These are phyloP conservation scores for Xylaria sp. DNA, from an alignment of 2,329 filamentous ascomycete species.

Conservation along the genomic window DNA sequence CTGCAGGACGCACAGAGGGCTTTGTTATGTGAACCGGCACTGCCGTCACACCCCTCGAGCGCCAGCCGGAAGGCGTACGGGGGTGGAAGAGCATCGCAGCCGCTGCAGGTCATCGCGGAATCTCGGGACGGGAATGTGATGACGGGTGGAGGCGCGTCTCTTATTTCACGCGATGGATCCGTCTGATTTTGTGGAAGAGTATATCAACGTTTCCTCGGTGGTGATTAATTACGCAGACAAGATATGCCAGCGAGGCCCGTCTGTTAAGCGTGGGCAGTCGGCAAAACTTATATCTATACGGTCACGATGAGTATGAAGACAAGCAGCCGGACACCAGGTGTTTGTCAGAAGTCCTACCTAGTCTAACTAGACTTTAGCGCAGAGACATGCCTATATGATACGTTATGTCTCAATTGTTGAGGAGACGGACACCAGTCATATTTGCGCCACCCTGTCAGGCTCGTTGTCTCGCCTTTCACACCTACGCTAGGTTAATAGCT, in stretches of 20 bases:
- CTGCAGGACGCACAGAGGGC: constrained; percentile 29
- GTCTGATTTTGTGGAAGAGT: background rate
- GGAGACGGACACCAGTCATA: background rate
- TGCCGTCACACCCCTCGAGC: constrained; percentile 17
- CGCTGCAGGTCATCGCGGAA: constrained; percentile 31
- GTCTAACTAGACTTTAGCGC: constrained; percentile 1
- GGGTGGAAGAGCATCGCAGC: constrained; percentile 34
- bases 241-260: background rate
- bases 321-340: too few species aligned
- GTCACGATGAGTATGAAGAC: background rate
- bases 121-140: background rate
- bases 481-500: background rate
- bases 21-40: constrained; percentile 24
- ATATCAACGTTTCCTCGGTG: background rate
- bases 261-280: background rate
- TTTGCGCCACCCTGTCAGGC: constrained; percentile 1
- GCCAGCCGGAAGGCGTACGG: constrained; percentile 35
- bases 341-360: constrained; percentile 6
- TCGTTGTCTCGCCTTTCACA: background rate
- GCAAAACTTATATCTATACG: background rate
- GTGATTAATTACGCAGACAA: background rate
- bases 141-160: background rate
- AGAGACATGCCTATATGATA: background rate
- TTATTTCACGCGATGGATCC: background rate
- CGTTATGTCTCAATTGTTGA: constrained; percentile 3